Conservation (phyloP, 371 early-diverging fungal genomes). For the Zopfochytrium polystomum region DNA sequence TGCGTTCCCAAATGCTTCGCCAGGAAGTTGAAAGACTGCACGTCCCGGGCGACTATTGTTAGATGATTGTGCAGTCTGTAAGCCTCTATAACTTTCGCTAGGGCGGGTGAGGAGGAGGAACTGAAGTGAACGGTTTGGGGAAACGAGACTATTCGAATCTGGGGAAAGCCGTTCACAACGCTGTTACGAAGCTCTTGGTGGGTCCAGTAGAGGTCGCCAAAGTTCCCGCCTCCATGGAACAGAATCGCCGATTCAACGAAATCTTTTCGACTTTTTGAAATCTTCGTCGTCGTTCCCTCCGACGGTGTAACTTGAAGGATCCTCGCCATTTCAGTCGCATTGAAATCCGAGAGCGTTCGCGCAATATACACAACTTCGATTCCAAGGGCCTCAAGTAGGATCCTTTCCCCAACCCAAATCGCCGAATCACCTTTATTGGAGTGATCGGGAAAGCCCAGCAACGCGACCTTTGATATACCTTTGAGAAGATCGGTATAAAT, state of each 20-base stretch:
- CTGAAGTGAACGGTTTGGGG: constrained; percentile 2
- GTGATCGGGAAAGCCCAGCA: constrained; percentile 9
- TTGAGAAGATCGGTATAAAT: not conserved
- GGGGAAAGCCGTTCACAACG: not conserved
- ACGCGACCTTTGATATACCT: not conserved
- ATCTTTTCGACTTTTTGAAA: too few species aligned
- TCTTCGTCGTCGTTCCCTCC: not conserved
- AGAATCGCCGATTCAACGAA: constrained; percentile 4
- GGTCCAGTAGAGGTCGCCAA: constrained; percentile 7
- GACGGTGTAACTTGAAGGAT: not conserved
- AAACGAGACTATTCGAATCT: not conserved
- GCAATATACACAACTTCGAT: constrained; percentile 6
- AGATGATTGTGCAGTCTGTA: not conserved
- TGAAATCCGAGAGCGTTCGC: not conserved
- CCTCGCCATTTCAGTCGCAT: not conserved
- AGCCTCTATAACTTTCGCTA: not conserved
- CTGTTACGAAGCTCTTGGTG: constrained; percentile 6
- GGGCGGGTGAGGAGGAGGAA: not conserved
- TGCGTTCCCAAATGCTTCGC: not conserved
- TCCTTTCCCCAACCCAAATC: constrained; percentile 8
- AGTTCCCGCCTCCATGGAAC: constrained; percentile 11
- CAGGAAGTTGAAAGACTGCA: not conserved
- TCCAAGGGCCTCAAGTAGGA: not conserved
- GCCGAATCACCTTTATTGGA: constrained; percentile 11
- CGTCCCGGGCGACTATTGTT: constrained; percentile 1